Conservation (phyloP, 768 basidiomycete genomes). For the Bullera alba region DNA sequence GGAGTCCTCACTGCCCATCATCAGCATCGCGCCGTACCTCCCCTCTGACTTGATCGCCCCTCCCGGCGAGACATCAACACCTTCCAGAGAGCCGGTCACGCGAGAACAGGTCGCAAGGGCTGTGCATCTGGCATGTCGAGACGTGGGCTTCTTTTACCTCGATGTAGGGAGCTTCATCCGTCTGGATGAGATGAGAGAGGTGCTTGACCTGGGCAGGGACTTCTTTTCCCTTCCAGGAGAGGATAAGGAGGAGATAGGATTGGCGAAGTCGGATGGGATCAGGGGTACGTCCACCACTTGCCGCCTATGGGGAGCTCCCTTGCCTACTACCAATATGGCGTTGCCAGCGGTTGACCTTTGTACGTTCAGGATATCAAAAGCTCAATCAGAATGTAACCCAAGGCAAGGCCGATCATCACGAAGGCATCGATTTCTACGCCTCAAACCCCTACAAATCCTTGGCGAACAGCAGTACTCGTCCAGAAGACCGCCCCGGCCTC, state of each 20-base stretch:
- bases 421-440: slow-evolving; percentile 74
- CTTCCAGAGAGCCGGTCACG: not conserved
- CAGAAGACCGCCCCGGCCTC: slow-evolving; percentile 52
- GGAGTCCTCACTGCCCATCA: slow-evolving; percentile 56
- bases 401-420: slow-evolving; percentile 63
- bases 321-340: no score
- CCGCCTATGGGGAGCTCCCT: not conserved
- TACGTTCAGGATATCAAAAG: slow-evolving; percentile 68
- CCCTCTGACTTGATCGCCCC: slow-evolving; percentile 15
- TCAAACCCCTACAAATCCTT: slow-evolving; percentile 45
- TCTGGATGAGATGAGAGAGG: slow-evolving; percentile 58
- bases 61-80: slow-evolving; percentile 26
- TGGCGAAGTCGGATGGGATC: slow-evolving; percentile 64
- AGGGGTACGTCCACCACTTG: slow-evolving; percentile 54
- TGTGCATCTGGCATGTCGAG: slow-evolving; percentile 65
- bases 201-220: slow-evolving; percentile 58
- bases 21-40: slow-evolving; percentile 64
- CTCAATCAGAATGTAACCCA: slow-evolving; percentile 80
- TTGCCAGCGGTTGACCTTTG: no score
- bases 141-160: slow-evolving; percentile 86
- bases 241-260: slow-evolving; percentile 69
- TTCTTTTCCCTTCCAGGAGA: slow-evolving; percentile 69
- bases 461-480: not conserved
- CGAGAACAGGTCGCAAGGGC: slow-evolving; percentile 40
- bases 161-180: slow-evolving; percentile 45